Evolutionary conservation across 768 basidiomycete genomes (phyloP).

Genomic region (Pisolithus microcarpus): DNA sequence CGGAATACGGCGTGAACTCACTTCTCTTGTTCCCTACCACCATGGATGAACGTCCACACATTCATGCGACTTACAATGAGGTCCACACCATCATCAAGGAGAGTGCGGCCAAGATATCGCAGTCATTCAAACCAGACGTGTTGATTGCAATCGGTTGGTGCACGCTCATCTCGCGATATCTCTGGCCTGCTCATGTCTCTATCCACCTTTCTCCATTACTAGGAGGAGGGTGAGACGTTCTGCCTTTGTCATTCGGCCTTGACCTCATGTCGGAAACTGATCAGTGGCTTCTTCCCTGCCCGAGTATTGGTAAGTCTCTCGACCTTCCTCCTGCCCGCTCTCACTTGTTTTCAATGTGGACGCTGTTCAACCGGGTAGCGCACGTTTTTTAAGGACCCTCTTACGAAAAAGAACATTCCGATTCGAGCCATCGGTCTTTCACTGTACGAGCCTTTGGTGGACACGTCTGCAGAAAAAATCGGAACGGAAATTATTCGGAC

Average conservation of each 20-base stretch:
- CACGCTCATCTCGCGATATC: conserved; percentile 3
- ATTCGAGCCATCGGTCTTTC: conserved; percentile 97
- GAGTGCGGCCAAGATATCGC: conserved; percentile 58
- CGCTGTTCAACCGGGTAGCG: conserved; percentile 37
- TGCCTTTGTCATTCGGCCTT: conserved; percentile 9
- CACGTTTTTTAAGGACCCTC: conserved; percentile 72
- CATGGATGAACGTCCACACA: conserved; percentile 47
- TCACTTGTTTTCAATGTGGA: background rate
- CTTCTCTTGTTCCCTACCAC: background rate
- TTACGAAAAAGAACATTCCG: conserved; percentile 70
- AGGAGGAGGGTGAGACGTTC: conserved; percentile 73
- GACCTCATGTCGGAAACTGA: conserved; percentile 8
- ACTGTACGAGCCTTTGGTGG: conserved; percentile 85
- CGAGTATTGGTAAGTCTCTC: conserved; percentile 62
- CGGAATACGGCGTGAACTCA: background rate
- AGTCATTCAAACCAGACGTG: conserved; percentile 78
- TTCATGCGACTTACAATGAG: conserved; percentile 82
- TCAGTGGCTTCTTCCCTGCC: conserved; percentile 92
- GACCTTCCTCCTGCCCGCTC: background rate
- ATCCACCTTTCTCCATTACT: too few species aligned
- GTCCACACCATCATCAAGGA: conserved; percentile 82
- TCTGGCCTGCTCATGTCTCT: conserved; percentile 8
- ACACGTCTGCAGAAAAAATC: conserved; percentile 63
- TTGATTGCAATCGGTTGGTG: conserved; percentile 72
- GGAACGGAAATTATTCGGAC: conserved; percentile 86